Base-by-base conservation (phyloP, 2,329 filamentous ascomycete species). In the Akanthomyces muscarius region DNA sequence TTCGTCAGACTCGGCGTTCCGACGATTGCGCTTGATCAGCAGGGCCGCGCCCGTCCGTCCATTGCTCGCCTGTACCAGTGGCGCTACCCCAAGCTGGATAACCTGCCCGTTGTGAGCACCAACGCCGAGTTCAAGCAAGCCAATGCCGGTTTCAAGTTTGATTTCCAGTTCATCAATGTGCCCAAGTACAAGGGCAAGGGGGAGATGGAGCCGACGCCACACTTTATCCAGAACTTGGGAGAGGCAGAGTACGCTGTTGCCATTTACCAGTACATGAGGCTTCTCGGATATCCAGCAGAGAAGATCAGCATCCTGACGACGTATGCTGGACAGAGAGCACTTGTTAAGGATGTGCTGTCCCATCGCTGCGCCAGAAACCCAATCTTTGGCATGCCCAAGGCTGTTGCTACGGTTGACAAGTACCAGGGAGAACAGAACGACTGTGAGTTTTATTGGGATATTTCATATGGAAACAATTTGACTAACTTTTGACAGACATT, bases 381-480 rank as follows among this genome's bases (percentile, higher is more conserved):
- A 2, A 79, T 98, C 23, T 99, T 99, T 76, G 93, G 94, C 10
- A 79, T 97, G 75, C 95, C 95, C 21, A 90, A 89, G 75, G 89
- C 90, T 60, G 91, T 99, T 33, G 93, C 91, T 4, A 99, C 96
- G 5, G 94, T 99, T 66, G 95, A 99, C 79, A 97, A 97, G 75
- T 99, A 98, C 72, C 95, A 99, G 79, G 96, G 95, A 74, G 95
- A 99, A 80, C 95, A 99, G 77, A 99, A 99, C 76, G 95, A 99
- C 72, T 98, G 91, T 95, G 83, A 83, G 90, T 86, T 62, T 45
- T 36, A 41, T 6, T 14, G 25, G 6, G 14, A 28, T 54, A 28
- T 25, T 28, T 52, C 33, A 38, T n/a, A 63, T 61, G 2, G 33
- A 21, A 44, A 14, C 62, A 16, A 6, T 36, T 30, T 18, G 23